Evolutionary conservation across 148 eudicot species (phyloP), one percentile per base, ranked within the genome.

Genomic region (Silene uniflora): DNA sequence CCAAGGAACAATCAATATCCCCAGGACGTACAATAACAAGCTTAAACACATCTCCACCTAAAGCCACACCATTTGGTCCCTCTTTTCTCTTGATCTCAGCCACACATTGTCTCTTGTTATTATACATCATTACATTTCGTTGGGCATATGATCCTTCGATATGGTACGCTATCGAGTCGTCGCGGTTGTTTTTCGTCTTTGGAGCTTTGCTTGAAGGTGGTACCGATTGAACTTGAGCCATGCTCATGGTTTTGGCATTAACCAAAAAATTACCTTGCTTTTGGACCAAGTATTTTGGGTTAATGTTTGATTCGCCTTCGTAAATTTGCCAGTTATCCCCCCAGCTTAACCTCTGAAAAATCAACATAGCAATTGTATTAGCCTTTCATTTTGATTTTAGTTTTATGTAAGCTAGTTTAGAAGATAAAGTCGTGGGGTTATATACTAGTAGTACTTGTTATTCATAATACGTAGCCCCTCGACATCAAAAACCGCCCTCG

Each of bases 71-170:
- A 70, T 68, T 77, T 25, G 73, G 73, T 7, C 88, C 54, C 78
- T 91, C 91, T 77, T 91, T 89, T 17, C 62, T 74, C 80, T 58
- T 84, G 66, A 91, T 87, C 86, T 91, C 93, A 6, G 91, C 93
- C 76, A 89, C 91, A n/a, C 77, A 74, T 73, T 75, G 77, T 78
- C 85, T 73, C 77, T 80, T 76, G 39, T 78, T 85, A 71, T 89
- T 89, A 78, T 86, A 87, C 70, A 91, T 72, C 0, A 49, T 72
- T 52, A 90, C 88, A 75, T 79, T 73, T 14, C 93, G 78, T 58
- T 78, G 84, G 3, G 87, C 18, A 71, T 89, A 91, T 25, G 93
- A 89, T 7, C 97, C 93, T 81, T 86, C 91, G 6, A 91, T 86
- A 68, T 86, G 87, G 77, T 86, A 91, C 1, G 71, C 11, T 18